A percentile compares a stretch with the other conserved stretches of the same genome.
Evolutionary conservation across 2,329 filamentous ascomycete species (phyloP).

Genomic region (Westerdykella ornata): DNA sequence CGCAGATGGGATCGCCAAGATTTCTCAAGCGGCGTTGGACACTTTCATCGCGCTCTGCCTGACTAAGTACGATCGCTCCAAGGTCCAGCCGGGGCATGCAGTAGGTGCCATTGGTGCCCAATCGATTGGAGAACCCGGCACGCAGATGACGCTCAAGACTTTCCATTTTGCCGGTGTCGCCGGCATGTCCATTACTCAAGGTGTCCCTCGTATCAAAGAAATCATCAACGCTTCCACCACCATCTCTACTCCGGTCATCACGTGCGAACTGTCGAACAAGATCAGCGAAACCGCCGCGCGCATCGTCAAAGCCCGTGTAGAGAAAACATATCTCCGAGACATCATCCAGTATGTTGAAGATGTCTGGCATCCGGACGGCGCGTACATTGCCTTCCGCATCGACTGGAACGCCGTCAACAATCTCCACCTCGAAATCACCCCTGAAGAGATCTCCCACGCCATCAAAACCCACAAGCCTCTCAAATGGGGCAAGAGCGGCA

Average conservation of each 20-base stretch:
- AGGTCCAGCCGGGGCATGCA: conserved; percentile 89
- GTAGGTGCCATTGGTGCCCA: conserved; percentile 95
- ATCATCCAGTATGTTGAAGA: conserved; percentile 77
- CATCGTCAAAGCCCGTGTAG: conserved; percentile 86
- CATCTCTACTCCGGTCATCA: conserved; percentile 92
- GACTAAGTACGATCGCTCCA: conserved; percentile 82
- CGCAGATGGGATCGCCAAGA: conserved; percentile 70
- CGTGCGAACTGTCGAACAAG: conserved; percentile 73
- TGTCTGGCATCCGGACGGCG: conserved; percentile 70
- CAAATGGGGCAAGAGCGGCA: conserved; percentile 61
- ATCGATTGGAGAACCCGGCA: conserved; percentile 95
- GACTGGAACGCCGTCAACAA: conserved; percentile 72
- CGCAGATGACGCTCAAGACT: conserved; percentile 98
- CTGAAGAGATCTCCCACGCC: conserved; percentile 65
- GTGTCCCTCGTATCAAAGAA: conserved; percentile 99
- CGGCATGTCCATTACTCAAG: conserved; percentile 98
- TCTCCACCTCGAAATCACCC: conserved; percentile 71
- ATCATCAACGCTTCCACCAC: conserved; percentile 96
- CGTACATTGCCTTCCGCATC: conserved; percentile 73
- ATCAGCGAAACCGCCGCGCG: conserved; percentile 71
- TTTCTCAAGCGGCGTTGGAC: conserved; percentile 66
- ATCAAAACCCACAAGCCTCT: conserved; percentile 79
- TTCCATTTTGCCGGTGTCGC: conserved; percentile 99
- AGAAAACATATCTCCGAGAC: conserved; percentile 87
- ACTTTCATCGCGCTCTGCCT: conserved; percentile 77